Evolutionary conservation across 2,329 filamentous ascomycete genomes (phyloP).

Genomic region (Biscogniauxia marginata): DNA sequence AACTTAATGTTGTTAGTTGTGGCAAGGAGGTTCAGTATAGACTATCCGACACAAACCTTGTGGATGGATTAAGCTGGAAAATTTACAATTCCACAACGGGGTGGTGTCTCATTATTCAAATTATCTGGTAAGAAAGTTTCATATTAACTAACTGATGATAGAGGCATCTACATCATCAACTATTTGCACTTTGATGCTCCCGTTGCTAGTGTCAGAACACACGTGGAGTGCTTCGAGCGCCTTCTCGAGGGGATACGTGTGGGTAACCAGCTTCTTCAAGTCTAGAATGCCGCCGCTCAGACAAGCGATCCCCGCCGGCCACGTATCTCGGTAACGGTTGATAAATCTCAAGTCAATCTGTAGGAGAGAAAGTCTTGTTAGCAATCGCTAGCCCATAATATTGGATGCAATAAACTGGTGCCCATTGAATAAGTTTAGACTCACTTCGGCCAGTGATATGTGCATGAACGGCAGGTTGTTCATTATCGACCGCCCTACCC

Average conservation of each 20-base stretch:
- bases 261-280: constrained; percentile 58
- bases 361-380: not conserved
- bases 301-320: constrained; percentile 60
- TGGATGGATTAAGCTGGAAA: not conserved
- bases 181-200: constrained; percentile 58
- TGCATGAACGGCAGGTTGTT: constrained; percentile 66
- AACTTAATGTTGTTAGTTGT: not conserved
- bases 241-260: constrained; percentile 58
- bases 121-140: not conserved
- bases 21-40: not conserved
- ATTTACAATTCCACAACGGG: not conserved
- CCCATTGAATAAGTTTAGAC: constrained; percentile 3
- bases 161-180: constrained; percentile 41
- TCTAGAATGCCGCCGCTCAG: constrained; percentile 57
- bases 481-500: constrained; percentile 57
- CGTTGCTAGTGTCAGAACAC: constrained; percentile 47
- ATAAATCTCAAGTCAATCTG: constrained; percentile 67
- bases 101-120: not conserved
- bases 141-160: not conserved
- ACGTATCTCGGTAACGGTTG: constrained; percentile 66
- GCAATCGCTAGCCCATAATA: not conserved
- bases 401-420: not conserved
- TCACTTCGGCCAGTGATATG: constrained; percentile 54
- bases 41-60: too few species aligned
- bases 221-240: constrained; percentile 54